phyloP scores from a whole-genome alignment of 768 basidiomycete genomes.

The Serendipita sp. region DNA sequence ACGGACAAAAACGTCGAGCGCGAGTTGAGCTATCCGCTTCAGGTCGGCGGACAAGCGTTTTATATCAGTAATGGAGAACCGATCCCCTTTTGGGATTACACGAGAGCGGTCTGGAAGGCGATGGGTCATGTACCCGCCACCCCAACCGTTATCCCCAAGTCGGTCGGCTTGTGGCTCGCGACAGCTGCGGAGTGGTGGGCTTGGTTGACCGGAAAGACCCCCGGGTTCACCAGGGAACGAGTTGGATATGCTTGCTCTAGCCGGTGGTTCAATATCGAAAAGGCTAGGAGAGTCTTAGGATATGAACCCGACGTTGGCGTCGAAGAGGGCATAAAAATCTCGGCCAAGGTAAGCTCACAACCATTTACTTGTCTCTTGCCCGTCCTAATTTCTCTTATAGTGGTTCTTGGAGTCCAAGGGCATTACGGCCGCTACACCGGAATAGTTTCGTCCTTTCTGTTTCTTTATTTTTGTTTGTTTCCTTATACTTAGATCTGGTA shows the following conservation, averaged over 20 bases:
- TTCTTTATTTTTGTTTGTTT: too few species aligned
- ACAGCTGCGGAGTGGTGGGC: conserved; percentile 56
- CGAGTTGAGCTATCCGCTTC: conserved; percentile 31
- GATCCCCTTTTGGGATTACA: conserved; percentile 90
- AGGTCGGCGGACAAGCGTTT: conserved; percentile 85
- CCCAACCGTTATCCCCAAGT: conserved; percentile 32
- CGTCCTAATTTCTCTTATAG: background rate
- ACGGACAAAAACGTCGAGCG: conserved; percentile 39
- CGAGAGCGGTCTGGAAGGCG: conserved; percentile 61
- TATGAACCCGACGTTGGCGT: conserved; percentile 86
- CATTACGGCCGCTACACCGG: background rate
- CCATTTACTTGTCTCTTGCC: background rate
- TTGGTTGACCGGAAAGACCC: conserved; percentile 58
- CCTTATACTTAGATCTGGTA: background rate
- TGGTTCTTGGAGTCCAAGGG: conserved; percentile 4
- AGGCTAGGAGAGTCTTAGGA: conserved; percentile 74
- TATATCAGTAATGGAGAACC: conserved; percentile 98
- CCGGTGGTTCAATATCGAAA: conserved; percentile 89
- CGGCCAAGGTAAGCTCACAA: conserved; percentile 43
- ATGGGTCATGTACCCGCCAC: conserved; percentile 21
- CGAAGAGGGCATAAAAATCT: conserved; percentile 69
- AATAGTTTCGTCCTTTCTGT: background rate
- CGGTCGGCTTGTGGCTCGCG: conserved; percentile 56
- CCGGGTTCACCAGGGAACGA: conserved; percentile 72
- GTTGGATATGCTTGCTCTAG: conserved; percentile 64